Percentiles rank a stretch among this genome's conserved stretches.
These are phyloP conservation scores for Capsicum baccatum DNA, from an alignment of 257 asterid genomes.

Conservation along the genomic window DNA sequence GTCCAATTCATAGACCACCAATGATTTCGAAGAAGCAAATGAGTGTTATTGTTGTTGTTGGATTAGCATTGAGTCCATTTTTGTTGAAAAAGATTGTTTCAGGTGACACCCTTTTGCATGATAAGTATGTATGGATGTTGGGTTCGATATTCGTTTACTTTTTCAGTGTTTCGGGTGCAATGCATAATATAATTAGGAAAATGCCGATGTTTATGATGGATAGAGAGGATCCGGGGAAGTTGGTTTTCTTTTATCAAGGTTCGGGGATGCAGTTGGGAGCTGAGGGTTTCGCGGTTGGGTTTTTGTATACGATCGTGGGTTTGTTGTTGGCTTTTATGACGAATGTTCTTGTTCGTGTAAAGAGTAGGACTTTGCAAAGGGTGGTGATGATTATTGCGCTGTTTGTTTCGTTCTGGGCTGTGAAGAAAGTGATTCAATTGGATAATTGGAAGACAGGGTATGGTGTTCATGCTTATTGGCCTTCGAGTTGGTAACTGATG, in stretches of 20 bases:
- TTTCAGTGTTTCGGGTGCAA: conserved; percentile 91
- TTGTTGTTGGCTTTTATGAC: conserved; percentile 71
- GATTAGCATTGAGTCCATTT: conserved; percentile 57
- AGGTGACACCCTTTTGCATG: conserved; percentile 71
- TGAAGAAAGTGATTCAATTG: conserved; percentile 71
- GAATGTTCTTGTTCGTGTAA: conserved; percentile 60
- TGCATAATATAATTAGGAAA: conserved; percentile 89
- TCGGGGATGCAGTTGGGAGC: conserved; percentile 94
- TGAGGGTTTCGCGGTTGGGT: conserved; percentile 87
- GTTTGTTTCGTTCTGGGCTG: conserved; percentile 64
- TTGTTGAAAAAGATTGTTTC: conserved; percentile 54
- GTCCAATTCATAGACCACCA: conserved; percentile 74
- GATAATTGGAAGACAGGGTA: conserved; percentile 99
- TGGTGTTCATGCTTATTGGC: conserved; percentile 84
- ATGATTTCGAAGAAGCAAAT: conserved; percentile 63
- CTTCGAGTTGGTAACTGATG: conserved; percentile 73
- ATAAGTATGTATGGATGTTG: conserved; percentile 73
- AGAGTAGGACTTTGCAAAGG: conserved; percentile 60
- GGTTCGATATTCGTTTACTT: conserved; percentile 91
- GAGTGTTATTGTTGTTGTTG: conserved; percentile 37
- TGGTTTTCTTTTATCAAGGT: conserved; percentile 84
- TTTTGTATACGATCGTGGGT: conserved; percentile 82
- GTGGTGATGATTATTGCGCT: conserved; percentile 50
- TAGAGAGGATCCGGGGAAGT: conserved; percentile 68
- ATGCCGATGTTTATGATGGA: conserved; percentile 88